Evolutionary conservation across 441 rosid genomes (phyloP), one percentile per base, ranked within the genome.

Genomic region (Aleurites moluccanus): DNA sequence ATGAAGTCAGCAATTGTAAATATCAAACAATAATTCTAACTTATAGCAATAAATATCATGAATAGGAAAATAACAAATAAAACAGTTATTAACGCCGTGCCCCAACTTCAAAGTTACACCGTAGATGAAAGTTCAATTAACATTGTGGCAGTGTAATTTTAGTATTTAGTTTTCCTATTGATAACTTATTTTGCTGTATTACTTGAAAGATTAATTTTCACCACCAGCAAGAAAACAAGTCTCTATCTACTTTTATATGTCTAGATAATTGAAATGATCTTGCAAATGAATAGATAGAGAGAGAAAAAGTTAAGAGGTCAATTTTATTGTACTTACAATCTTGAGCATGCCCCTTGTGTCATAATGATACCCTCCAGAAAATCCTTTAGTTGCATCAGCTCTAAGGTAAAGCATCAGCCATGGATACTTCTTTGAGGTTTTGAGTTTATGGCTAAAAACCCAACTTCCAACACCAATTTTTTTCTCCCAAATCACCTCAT

Each of bases 391-490:
- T 30, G 95, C 93, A 69, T 93, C 98, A 66, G 98, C 92, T 81
- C 98, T 83, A 62, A 93, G 82, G 85, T 91, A 90, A 79, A 93
- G 90, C 98, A 93, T 91, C 86, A 90, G 38, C 98, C 98, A 91
- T 49, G 97, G 97, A 78, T 93, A 93, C 86, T 88, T 93, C 49
- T 78, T 83, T 27, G 95, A 90, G 53, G 98, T 93, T 85, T 83
- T 91, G 80, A 93, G 83, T 69, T 86, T 82, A 81, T 93, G 92
- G 52, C 87, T 88, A 56, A 93, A 91, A 1, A 85, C 83, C 98
- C 98, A 93, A 72, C 92, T 88, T 78, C 87, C 92, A 14, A 20
- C 78, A 0, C 94, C 89, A 75, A 88, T 53, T 71, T 82, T 88
- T 81, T 89, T 93, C 76, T 88, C 87, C 98, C 97, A 91, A 35